Evolutionary conservation across 768 basidiomycete genomes (phyloP).

Genomic region (Boletus reticuloceps): DNA sequence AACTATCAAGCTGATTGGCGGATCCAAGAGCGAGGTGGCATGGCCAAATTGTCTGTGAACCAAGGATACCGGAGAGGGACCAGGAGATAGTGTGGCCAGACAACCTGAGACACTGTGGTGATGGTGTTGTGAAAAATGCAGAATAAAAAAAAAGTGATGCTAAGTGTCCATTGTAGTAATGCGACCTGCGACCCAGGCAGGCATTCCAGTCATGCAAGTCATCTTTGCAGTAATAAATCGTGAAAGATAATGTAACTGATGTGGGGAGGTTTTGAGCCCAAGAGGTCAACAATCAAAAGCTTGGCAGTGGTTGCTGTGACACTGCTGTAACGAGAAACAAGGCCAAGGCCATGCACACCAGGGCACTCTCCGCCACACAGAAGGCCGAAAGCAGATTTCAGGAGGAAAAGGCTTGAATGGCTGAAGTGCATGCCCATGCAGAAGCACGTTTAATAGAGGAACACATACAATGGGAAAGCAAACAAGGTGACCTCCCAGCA

Average conservation of each 20-base stretch:
- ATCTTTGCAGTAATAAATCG: constrained; percentile 37
- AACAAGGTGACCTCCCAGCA: constrained; percentile 49
- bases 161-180: constrained; percentile 48
- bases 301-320: constrained; percentile 38
- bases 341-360: constrained; percentile 53
- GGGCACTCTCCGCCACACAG: constrained; percentile 54
- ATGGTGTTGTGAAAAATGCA: constrained; percentile 40
- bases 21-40: too few species aligned
- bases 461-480: constrained; percentile 55
- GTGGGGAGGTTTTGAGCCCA: constrained; percentile 24
- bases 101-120: constrained; percentile 11
- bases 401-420: constrained; percentile 57
- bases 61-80: too few species aligned
- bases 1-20: too few species aligned
- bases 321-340: constrained; percentile 62
- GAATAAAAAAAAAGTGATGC: constrained; percentile 39
- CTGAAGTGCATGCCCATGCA: constrained; percentile 47
- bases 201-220: constrained; percentile 42
- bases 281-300: constrained; percentile 43
- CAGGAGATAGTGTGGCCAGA: constrained; percentile 30
- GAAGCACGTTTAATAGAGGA: constrained; percentile 48
- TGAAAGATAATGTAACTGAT: constrained; percentile 37
- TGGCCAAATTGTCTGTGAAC: too few species aligned
- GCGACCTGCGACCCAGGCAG: constrained; percentile 60
- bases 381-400: constrained; percentile 62